phyloP scores from a whole-genome alignment of 2,329 filamentous ascomycete species.

The Exophiala spinifera region DNA sequence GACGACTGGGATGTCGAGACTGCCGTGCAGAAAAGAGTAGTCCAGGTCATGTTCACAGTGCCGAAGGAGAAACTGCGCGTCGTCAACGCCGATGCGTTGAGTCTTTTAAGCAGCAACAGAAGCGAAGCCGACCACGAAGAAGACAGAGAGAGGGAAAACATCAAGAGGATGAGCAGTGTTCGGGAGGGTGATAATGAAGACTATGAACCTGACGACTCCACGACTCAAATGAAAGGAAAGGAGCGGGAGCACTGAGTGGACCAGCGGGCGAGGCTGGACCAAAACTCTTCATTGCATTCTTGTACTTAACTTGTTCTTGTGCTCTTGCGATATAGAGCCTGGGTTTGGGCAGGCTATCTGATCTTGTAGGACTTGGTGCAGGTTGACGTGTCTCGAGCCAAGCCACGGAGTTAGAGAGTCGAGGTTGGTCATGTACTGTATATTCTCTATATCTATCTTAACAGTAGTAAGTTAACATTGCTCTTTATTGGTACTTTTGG shows the following conservation, averaged over 20 bases:
- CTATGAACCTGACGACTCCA: slow-evolving; percentile 16
- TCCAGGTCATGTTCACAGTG: slow-evolving; percentile 90
- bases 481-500: not conserved
- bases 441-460: not conserved
- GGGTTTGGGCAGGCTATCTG: not conserved
- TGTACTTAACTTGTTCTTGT: slow-evolving; percentile 1
- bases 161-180: slow-evolving; percentile 29
- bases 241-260: slow-evolving; percentile 6
- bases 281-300: not conserved
- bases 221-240: slow-evolving; percentile 13
- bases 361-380: not conserved
- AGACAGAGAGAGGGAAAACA: slow-evolving; percentile 21
- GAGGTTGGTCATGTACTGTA: not conserved
- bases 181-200: slow-evolving; percentile 24
- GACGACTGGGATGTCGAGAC: slow-evolving; percentile 74
- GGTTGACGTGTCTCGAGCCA: not conserved
- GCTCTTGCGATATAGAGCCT: not conserved
- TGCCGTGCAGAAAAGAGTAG: slow-evolving; percentile 66
- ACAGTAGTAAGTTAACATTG: no score
- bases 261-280: not conserved
- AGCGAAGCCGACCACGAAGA: slow-evolving; percentile 29
- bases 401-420: not conserved
- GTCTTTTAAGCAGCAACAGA: slow-evolving; percentile 29
- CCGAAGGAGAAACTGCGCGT: slow-evolving; percentile 81
- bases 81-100: slow-evolving; percentile 69